Percentiles rank a stretch among this genome's conserved stretches.
These are phyloP conservation scores for Diaporthe aspalathi DNA, from an alignment of 2,329 filamentous ascomycete species.

Conservation along the genomic window DNA sequence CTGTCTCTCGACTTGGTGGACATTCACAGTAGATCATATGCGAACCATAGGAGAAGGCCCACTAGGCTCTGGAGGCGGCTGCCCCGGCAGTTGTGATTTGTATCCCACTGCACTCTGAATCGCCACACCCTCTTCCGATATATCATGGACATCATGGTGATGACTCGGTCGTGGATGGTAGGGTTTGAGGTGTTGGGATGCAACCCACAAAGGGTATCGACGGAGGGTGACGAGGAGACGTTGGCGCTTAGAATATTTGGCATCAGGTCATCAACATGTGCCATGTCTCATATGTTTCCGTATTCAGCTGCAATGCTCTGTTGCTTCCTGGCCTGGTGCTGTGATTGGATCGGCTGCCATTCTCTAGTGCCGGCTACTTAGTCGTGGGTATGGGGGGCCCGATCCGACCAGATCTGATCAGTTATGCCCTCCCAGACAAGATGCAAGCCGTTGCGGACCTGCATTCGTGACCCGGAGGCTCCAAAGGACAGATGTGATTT, in stretches of 20 bases:
- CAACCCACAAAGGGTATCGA: conserved; percentile 12
- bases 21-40: conserved; percentile 19
- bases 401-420: conserved; percentile 20
- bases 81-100: conserved; percentile 12
- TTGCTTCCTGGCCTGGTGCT: neutral
- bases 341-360: conserved; percentile 14
- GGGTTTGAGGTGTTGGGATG: conserved; percentile 17
- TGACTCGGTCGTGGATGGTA: conserved; percentile 20
- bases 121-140: neutral
- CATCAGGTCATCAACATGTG: conserved; percentile 29
- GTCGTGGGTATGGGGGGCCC: conserved; percentile 8
- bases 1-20: neutral
- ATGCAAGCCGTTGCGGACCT: conserved; percentile 13
- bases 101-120: neutral
- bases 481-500: neutral
- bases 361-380: conserved; percentile 24
- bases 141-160: neutral
- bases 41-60: conserved; percentile 20
- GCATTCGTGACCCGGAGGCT: conserved; percentile 8
- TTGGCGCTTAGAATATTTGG: conserved; percentile 25
- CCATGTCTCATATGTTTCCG: conserved; percentile 24
- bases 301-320: conserved; percentile 1
- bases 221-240: conserved; percentile 21
- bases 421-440: neutral
- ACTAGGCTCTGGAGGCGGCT: neutral